These are phyloP conservation scores for Pseudonitzschia pungens DNA, from an alignment of 108 stramenopile species.

Conservation along the genomic window DNA sequence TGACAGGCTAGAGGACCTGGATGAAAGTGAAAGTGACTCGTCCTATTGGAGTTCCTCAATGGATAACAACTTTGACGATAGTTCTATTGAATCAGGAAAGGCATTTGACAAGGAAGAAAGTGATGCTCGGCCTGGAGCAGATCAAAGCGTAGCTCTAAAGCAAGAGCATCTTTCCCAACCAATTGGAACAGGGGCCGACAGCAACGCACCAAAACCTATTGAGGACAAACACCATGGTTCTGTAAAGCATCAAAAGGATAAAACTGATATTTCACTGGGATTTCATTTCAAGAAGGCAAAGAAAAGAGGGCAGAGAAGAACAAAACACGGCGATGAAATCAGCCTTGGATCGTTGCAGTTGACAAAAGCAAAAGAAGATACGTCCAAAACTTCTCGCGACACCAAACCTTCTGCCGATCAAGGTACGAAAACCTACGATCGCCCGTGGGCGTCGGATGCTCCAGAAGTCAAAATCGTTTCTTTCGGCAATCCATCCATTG, in stretches of 20 bases:
- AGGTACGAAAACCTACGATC: neutral
- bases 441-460: neutral
- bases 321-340: conserved; percentile 32
- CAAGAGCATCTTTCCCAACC: too few relatives aligned
- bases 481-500: neutral
- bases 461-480: neutral
- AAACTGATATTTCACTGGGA: conserved; percentile 10
- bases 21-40: conserved; percentile 10
- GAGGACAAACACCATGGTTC: neutral
- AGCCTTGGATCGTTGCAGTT: conserved; percentile 29
- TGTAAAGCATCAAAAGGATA: neutral
- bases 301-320: conserved; percentile 13
- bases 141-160: neutral
- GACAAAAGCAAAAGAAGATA: neutral
- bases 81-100: conserved; percentile 10
- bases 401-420: neutral
- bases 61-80: neutral
- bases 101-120: neutral
- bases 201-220: neutral
- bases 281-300: conserved; percentile 32
- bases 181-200: neutral
- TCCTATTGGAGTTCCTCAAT: neutral
- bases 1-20: conserved; percentile 14
- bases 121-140: neutral
- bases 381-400: neutral